Evolutionary conservation across 768 basidiomycete genomes (phyloP), one percentile per base, ranked within the genome.

Genomic region (Tylopilus plumbeoviolaceoides): DNA sequence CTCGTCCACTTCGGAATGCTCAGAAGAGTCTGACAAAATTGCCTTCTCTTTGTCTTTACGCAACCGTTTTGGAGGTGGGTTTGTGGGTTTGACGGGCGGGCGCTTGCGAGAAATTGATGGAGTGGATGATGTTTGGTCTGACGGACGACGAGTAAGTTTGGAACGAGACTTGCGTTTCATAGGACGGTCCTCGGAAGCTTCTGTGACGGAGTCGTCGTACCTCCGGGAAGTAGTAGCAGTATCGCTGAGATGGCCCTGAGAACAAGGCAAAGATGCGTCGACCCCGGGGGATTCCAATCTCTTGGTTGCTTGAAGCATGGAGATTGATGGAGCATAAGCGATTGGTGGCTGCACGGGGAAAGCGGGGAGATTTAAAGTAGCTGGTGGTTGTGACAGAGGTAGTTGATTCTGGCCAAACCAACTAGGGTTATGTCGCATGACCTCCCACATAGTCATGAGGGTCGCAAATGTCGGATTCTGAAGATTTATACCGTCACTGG

Each of bases 31-130:
- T 10, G 61, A 43, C 21, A 56, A 60, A 5, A 48, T 38, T 28
- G 57, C 61, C 49, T 50, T 66, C 50, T 52, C 57, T 59, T 70
- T 69, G 51, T 65, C 67, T 55, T 73, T 71, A 35, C 56, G 60
- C 39, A 56, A 44, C 42, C 61, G 62, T 39, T 60, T 60, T 10
- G 55, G 50, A 27, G 55, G 62, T n/a, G 51, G 59, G 5, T 57
- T 54, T 15, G 54, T 48, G 23, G 55, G 55, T 35, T 58, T 69
- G 23, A 56, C 48, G 5, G 60, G 55, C 7, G 51, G 53, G 10
- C 57, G 60, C 48, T 67, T 69, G 50, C 67, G 67, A 51, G 58
- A 61, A 20, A 47, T 45, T 17, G 54, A 52, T 11, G 60, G 42
- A 18, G 56, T 36, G 30, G 30, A 30, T 17, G 20, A 41, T 12